Conservation (phyloP, 2,329 filamentous ascomycete species). For the Aspergillus sp. region DNA sequence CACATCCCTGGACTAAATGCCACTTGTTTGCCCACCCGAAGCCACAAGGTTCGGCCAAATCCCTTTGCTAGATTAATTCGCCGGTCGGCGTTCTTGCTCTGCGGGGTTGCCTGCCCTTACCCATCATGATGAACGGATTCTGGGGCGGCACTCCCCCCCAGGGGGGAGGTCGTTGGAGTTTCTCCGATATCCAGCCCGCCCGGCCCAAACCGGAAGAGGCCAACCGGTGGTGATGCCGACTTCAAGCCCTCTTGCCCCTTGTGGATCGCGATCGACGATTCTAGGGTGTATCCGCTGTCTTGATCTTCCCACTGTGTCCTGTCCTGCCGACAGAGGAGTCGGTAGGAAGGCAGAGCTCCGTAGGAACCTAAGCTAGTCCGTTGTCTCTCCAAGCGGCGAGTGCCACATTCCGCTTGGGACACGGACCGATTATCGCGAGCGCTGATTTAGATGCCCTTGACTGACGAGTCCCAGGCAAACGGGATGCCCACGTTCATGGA, state of each 20-base stretch:
- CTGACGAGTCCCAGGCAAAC: not conserved
- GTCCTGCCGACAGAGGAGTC: too few species aligned
- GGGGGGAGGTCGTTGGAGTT: too few species aligned
- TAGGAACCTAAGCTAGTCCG: too few species aligned
- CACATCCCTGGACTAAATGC: not conserved
- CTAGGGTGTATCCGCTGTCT: not conserved
- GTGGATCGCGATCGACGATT: slow-evolving; percentile 1
- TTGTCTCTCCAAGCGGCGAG: too few species aligned
- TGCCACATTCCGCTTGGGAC: not conserved
- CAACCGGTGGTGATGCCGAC: slow-evolving; percentile 3
- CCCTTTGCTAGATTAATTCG: not conserved
- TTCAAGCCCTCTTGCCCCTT: not conserved
- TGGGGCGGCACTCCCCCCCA: too few species aligned
- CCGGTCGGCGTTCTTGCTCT: not conserved
- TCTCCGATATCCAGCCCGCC: not conserved
- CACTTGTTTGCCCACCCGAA: not conserved
- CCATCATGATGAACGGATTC: not conserved
- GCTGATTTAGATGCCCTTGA: not conserved
- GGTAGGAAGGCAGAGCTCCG: too few species aligned
- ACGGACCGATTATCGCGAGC: not conserved
- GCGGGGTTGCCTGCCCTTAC: not conserved
- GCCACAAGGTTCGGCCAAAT: not conserved
- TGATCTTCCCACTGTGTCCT: not conserved
- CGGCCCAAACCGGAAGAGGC: not conserved
- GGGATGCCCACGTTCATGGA: too few species aligned